phyloP scores from a whole-genome alignment of 495 filamentous ascomycete genomes.

The Staphylotrichum longicolle region DNA sequence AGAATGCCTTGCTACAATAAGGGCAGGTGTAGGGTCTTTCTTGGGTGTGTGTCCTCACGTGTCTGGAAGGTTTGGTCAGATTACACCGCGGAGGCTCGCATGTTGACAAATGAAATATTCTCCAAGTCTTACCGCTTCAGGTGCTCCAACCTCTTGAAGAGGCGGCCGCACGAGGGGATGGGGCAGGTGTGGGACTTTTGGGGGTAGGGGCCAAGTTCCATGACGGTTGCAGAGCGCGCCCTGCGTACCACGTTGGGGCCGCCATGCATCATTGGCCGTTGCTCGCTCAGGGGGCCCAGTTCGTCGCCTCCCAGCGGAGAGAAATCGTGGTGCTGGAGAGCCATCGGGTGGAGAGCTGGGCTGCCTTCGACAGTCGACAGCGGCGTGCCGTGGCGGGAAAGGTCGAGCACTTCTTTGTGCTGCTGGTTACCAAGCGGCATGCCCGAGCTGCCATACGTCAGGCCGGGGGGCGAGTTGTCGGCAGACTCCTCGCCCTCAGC shows the following conservation, averaged over 20 bases:
- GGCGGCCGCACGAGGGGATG: slow-evolving; percentile 94
- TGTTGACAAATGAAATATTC: slow-evolving; percentile 48
- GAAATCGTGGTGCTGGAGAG: slow-evolving; percentile 67
- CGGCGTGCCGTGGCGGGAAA: slow-evolving; percentile 87
- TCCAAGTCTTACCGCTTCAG: slow-evolving; percentile 82
- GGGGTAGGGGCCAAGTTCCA: slow-evolving; percentile 94
- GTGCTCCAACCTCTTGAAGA: slow-evolving; percentile 99
- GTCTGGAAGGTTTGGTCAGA: slow-evolving; percentile 69
- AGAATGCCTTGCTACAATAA: slow-evolving; percentile 98
- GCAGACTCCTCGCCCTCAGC: slow-evolving; percentile 70
- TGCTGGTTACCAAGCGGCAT: slow-evolving; percentile 57
- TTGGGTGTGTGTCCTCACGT: slow-evolving; percentile 98
- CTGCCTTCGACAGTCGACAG: slow-evolving; percentile 75
- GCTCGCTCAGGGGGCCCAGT: slow-evolving; percentile 59
- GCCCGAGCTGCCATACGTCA: slow-evolving; percentile 63
- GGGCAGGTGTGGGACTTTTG: slow-evolving; percentile 98
- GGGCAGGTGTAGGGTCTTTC: slow-evolving; percentile 96
- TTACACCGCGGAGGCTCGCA: slow-evolving; percentile 36
- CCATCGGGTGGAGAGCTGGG: slow-evolving; percentile 66
- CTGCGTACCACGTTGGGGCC: slow-evolving; percentile 73
- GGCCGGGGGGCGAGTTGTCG: slow-evolving; percentile 66
- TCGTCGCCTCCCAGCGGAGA: slow-evolving; percentile 63
- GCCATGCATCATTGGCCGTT: slow-evolving; percentile 59
- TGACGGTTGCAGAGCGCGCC: slow-evolving; percentile 91
- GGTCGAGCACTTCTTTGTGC: slow-evolving; percentile 73